Base-by-base conservation (phyloP, 1,139 yeast species). In the Lodderomyces oxycetoniae region DNA sequence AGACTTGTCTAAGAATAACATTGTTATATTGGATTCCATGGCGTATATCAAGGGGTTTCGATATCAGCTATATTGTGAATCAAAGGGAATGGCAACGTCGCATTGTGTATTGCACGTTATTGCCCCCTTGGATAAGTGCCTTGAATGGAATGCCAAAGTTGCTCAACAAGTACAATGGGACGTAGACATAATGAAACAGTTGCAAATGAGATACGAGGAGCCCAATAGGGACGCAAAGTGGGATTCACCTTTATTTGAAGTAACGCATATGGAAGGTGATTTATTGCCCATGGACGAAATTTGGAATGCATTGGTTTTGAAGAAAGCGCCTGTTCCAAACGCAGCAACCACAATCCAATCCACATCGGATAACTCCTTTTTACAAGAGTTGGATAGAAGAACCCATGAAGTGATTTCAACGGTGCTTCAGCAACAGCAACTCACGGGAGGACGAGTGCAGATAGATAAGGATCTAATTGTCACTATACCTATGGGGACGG, bases 1-100 rank as follows among this genome's bases (percentile, higher is more conserved):
- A 45, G 87, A 83, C 43, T 61, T 93, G 6, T 67, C 83, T 3
- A 70, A 80, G 30, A 67, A 71, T 19, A 80, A 75, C 20, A 71
- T 91, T 30, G 96, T 91, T 2, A 77, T 91, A 14, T 67, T 91
- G 37, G 98, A 91, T 57, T 75, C 93, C 2, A 64, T 88, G 52
- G 81, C 88, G 16, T 93, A 93, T 53, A 93, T 93, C 51, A 93
- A 91, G 53, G 99, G 99, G 0, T 88, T 88, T 53, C 67, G 98
- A 40, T 91, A 93, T 57, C 99, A 91, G 57, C 66, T 91, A 37
- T 88, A 78, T 56, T 88, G 97, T 57, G 98, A 91, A 54, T 91
- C 95, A 26, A 89, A 89, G 51, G 84, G 89, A 1, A 66, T 79
- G 19, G 71, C 77, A 12, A 88, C 97, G 1, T 82, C 93, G 2